Evolutionary conservation across 495 filamentous ascomycete genomes (phyloP).

Genomic region (Neurospora discreta): DNA sequence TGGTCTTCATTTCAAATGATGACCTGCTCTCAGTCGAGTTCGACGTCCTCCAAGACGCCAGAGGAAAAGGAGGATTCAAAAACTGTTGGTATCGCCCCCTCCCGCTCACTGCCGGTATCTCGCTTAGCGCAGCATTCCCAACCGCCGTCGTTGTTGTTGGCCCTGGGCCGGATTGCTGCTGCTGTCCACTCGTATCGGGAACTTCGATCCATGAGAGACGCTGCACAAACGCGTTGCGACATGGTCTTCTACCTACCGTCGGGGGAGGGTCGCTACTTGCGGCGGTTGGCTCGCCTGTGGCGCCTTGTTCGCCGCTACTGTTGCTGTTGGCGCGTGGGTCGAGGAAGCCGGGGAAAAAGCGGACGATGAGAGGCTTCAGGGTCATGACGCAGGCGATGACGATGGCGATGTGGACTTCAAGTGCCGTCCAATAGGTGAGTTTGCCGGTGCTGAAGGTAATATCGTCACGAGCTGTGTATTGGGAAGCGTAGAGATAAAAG

Average conservation of each 20-base stretch:
- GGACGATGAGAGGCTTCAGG: slow-evolving; percentile 15
- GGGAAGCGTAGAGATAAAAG: slow-evolving; percentile 1
- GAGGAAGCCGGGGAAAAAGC: slow-evolving; percentile 11
- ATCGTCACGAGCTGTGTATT: no score
- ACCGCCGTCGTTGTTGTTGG: background rate
- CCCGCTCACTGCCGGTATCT: background rate
- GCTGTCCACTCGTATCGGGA: background rate
- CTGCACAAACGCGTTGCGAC: background rate
- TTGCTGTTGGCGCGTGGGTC: background rate
- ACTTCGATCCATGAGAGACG: slow-evolving; percentile 2
- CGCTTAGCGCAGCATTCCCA: background rate
- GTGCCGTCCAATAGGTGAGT: slow-evolving; percentile 11
- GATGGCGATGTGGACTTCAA: slow-evolving; percentile 19
- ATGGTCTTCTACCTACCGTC: slow-evolving; percentile 15
- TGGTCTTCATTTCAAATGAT: background rate
- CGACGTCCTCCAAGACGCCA: background rate
- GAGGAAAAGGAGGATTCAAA: background rate
- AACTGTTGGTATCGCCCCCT: background rate
- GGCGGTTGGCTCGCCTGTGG: background rate
- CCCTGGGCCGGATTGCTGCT: background rate
- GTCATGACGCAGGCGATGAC: slow-evolving; percentile 19
- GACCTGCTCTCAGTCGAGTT: background rate
- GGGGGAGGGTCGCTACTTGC: slow-evolving; percentile 2
- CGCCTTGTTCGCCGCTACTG: background rate
- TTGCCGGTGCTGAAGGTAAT: slow-evolving; percentile 9